Evolutionary conservation across 257 asterid genomes (phyloP).

Genomic region (Penstemon newberryi): DNA sequence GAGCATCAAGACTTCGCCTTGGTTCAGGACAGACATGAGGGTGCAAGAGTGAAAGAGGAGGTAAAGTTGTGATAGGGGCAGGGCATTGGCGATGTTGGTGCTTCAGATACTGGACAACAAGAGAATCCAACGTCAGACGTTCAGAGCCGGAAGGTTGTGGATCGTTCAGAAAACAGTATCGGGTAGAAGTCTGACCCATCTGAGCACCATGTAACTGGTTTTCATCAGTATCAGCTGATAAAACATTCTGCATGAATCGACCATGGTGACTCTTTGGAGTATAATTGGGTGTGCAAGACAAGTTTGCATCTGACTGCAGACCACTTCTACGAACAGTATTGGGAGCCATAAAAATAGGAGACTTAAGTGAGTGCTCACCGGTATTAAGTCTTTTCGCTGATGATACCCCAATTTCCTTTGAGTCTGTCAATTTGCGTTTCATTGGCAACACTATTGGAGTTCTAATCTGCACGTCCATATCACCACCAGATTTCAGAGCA

Average conservation of each 20-base stretch:
- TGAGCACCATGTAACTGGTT: slow-evolving; percentile 34
- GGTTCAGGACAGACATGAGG: slow-evolving; percentile 99
- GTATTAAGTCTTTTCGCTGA: slow-evolving; percentile 68
- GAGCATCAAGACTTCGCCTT: slow-evolving; percentile 85
- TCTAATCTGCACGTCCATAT: slow-evolving; percentile 51
- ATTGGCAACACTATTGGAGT: slow-evolving; percentile 84
- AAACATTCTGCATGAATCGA: slow-evolving; percentile 25
- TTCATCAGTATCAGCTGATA: slow-evolving; percentile 58
- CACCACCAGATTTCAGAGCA: slow-evolving; percentile 48
- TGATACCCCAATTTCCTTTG: slow-evolving; percentile 52
- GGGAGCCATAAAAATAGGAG: slow-evolving; percentile 63
- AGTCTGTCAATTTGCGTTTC: slow-evolving; percentile 81
- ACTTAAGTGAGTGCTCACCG: slow-evolving; percentile 60
- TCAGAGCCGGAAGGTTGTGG: slow-evolving; percentile 64
- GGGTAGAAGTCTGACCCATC: slow-evolving; percentile 38
- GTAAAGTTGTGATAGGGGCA: slow-evolving; percentile 97
- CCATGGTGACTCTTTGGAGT: slow-evolving; percentile 37
- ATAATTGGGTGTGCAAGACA: slow-evolving; percentile 46
- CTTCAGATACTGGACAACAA: slow-evolving; percentile 90
- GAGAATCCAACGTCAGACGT: slow-evolving; percentile 81
- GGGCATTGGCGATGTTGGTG: slow-evolving; percentile 99
- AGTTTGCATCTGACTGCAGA: slow-evolving; percentile 55
- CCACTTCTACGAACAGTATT: slow-evolving; percentile 49
- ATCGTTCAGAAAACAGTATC: slow-evolving; percentile 53
- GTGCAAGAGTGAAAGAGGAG: slow-evolving; percentile 94